Evolutionary conservation across 31 red algal species (phyloP), one percentile per base, ranked within the genome.

Genomic region (Odonthalia washingtoniensis): DNA sequence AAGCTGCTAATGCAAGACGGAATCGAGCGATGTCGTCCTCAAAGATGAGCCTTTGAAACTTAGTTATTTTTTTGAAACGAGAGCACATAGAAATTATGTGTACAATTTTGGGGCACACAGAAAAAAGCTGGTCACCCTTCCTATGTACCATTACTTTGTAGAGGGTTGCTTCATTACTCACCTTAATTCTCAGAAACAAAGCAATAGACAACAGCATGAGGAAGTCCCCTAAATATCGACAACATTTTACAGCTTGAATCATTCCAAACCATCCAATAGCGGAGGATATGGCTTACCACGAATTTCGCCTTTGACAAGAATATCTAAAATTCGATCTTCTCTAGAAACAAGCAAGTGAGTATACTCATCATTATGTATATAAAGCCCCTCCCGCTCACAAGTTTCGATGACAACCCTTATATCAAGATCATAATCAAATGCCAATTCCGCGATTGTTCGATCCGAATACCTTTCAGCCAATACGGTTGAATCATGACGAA

Each of bases 401-500:
- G 82, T 65, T 35, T 62, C 69, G 57, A 92, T 27, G 65, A 92
- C 4, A 9, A 9, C 52, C 2, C 46, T 27, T 44, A 76, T 76
- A 32, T 86, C 62, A 27, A 83, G 26, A 27, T 90, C 94, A 63
- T 96, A 96, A 16, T 85, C 89, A 9, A 89, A 85, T n/a, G 94
- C 90, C 44, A 92, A 53, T 68, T 96, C 94, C 32, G 63, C 73
- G 21, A 96, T 46, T 34, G 85, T 90, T 16, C 82, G 46, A 60
- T 96, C 94, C 33, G 78, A 81, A 68, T 96, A 96, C 40, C 94
- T 60, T 49, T 96, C 94, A 3, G 45, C 18, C 33, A 96, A 64
- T 41, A 93, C 94, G 31, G 80, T 37, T 14, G 72, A 45, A 75
- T 92, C 87, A 76, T 92, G 89, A 53, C 67, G 52, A 5, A 78